Evolutionary conservation across 225 moss, liverwort and hornwort genomes (phyloP).

Genomic region (Lunularia cruciata): DNA sequence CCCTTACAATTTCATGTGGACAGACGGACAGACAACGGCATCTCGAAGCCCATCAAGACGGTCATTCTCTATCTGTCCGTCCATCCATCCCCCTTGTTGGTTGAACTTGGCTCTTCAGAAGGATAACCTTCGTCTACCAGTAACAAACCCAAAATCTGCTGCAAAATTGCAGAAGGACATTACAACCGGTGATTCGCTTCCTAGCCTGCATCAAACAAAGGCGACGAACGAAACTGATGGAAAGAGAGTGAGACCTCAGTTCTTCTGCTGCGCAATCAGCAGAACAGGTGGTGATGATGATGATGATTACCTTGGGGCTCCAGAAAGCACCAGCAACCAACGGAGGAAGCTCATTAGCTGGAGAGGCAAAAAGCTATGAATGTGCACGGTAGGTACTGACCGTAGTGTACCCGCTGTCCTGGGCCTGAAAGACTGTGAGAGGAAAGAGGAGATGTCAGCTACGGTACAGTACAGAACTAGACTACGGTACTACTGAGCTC

Average conservation of each 20-base stretch:
- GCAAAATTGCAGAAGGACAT: not conserved
- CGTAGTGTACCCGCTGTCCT: conserved; percentile 18
- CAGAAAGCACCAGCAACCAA: not conserved
- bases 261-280: conserved; percentile 1
- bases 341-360: conserved; percentile 1
- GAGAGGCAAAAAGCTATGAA: not conserved
- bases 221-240: not conserved
- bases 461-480: too few species aligned
- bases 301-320: not conserved
- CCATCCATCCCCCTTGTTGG: too few species aligned
- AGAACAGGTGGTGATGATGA: not conserved
- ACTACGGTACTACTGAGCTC: too few species aligned
- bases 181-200: not conserved
- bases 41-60: not conserved
- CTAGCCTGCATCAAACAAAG: not conserved
- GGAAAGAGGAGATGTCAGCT: conserved; percentile 4
- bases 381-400: conserved; percentile 16
- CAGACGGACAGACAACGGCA: not conserved
- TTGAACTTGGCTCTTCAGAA: too few species aligned
- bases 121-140: not conserved
- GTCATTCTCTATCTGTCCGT: conserved; percentile 1
- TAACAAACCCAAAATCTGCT: too few species aligned
- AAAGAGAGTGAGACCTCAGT: conserved; percentile 3
- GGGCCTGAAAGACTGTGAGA: not conserved
- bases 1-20: conserved; percentile 17